These are phyloP conservation scores for Vitis hybrid DNA, from an alignment of 177 flowering plant species.

Conservation along the genomic window DNA sequence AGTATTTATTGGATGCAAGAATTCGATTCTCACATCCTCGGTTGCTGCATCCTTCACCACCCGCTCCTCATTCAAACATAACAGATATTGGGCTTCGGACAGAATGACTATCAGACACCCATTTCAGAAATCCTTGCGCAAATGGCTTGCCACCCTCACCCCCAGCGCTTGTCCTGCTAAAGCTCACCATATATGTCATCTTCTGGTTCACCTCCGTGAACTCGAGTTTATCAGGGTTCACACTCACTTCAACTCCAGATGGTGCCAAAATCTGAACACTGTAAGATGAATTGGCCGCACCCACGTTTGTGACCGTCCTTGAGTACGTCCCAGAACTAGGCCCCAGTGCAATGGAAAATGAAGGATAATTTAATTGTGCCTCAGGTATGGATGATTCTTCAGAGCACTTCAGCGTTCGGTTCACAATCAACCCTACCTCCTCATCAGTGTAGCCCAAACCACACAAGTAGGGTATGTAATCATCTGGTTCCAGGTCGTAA, in stretches of 20 bases:
- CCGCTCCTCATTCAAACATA: no score
- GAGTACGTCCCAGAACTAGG: constrained; percentile 17
- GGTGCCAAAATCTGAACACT: constrained; percentile 15
- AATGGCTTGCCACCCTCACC: no score
- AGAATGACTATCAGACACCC: no score
- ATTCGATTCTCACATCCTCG: no score
- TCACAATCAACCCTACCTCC: constrained; percentile 16
- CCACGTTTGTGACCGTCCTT: constrained; percentile 58
- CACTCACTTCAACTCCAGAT: constrained; percentile 28
- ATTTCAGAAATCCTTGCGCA: no score
- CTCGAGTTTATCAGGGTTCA: constrained; percentile 23
- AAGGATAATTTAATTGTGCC: constrained; percentile 37
- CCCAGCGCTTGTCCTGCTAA: constrained; percentile 2
- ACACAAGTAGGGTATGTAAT: constrained; percentile 35
- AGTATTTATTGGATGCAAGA: no score
- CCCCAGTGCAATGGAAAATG: constrained; percentile 34
- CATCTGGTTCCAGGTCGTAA: constrained; percentile 26
- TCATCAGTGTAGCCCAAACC: constrained; percentile 29
- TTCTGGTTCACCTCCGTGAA: constrained; percentile 34
- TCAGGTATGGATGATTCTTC: constrained; percentile 16
- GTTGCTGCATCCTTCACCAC: no score
- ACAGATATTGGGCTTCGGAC: no score
- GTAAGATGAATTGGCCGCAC: constrained; percentile 31
- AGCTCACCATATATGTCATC: constrained; percentile 29
- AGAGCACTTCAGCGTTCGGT: constrained; percentile 18